Base-by-base conservation (phyloP, 805 yeast genomes). In the Phaffomyces antillensis region DNA sequence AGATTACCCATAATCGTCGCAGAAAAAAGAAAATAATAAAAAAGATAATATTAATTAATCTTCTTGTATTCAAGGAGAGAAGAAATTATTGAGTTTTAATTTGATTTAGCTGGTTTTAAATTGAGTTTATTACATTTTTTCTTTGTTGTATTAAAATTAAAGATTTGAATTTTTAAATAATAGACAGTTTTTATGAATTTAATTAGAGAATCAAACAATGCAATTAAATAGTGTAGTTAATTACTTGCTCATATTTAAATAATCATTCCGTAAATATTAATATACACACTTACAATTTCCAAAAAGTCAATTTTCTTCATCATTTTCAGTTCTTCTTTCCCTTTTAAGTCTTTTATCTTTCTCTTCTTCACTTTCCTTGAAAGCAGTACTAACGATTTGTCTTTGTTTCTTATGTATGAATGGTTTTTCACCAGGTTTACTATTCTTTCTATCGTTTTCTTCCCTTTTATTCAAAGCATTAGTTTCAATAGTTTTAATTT, bases 361-460 rank as follows among this genome's bases (percentile, higher is more conserved):
- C 15, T 51, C 52, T 18, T 51, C 52, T 18, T 63, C 67, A 32
- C 71, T 66, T 41, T 76, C 77, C 53, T 81, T 76, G 55, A 82
- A 77, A 7, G 86, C 93, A 34, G 83, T 77, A 9, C 91, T 93
- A 42, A 89, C 76, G 53, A 93, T 81, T 61, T 90, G 98, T 68
- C 86, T 87, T 60, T 81, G 81, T 55, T 96, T 78, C 66, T 90
- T 97, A 25, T 84, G 71, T 42, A 70, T 71, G 59, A 71, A 75
- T 12, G 81, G 79, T 54, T 71, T 73, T 34, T 76, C 59, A 12
- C 82, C 79, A 43, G 76, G 73, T 64, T 79, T 86, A 53, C 84
- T 77, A 59, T 88, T 87, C 59, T 82, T 77, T 60, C 95, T 80
- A 54, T 82, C 83, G 60, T 93, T 93, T 45, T 77, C 82, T 61